Evolutionary conservation across 2,329 filamentous ascomycete genomes (phyloP), one percentile per base, ranked within the genome.

Genomic region (Penicillium sp.): DNA sequence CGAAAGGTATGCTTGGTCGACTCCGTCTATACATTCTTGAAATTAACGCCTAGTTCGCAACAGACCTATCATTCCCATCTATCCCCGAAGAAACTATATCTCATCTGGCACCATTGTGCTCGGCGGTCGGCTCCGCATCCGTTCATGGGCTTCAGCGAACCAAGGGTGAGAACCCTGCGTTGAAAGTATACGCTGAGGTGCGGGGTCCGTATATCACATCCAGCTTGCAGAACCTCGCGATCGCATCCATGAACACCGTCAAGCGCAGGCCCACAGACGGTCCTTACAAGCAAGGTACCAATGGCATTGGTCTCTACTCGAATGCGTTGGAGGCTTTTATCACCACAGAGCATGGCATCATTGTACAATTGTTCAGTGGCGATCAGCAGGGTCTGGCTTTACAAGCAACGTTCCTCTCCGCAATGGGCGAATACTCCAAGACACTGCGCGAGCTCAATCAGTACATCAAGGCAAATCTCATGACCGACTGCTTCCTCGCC

Each of bases 401-500:
- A 63, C 87, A 89, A 64, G 81, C 86, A 14, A 92, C 92, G 2
- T 94, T 90, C 69, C 87, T 91, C 65, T 79, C 83, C 32, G 83
- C 92, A 11, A 79, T 99, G 56, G 82, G 86, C 7, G 92, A 96
- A 66, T 88, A 97, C 63, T 86, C 88, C 5, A 87, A 90, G 63
- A 97, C 94, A 0, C 75, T 97, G 50, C 85, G 89, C 27, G 93
- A 97, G 67, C 81, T 99, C 31, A 97, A 97, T 71, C 82, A 84
- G 46, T 92, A 97, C 67, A 92, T 97, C 73, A 92, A 92, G 69
- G 79, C 83, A 39, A 92, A 97, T 67, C 77, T 97, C 38, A 84
- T 86, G 61, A 96, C 91, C 0, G 94, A 99, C 72, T 97, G 93
- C 73, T 97, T 90, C 71, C 82, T 99, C 45, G 92, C 92, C 7